These are phyloP conservation scores for Trichophyton rubrum DNA, from an alignment of 2,329 filamentous ascomycete species.

Conservation along the genomic window DNA sequence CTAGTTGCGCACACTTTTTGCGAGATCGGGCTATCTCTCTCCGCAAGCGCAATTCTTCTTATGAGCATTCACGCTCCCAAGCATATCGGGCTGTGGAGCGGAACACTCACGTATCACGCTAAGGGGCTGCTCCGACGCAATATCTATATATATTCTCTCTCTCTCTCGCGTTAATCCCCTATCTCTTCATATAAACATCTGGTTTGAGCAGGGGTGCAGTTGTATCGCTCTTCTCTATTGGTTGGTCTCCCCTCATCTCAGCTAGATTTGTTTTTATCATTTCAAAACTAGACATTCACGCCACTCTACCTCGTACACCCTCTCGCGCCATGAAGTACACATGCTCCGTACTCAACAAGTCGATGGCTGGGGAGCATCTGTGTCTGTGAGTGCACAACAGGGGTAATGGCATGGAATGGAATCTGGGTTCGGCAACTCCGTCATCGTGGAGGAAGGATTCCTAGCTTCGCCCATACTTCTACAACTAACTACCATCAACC, in stretches of 20 bases:
- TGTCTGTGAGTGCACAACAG: background rate
- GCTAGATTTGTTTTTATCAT: background rate
- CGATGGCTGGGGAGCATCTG: background rate
- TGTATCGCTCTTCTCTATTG: background rate
- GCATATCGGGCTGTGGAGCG: background rate
- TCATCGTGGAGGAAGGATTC: no score
- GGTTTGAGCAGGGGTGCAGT: background rate
- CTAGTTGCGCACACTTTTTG: background rate
- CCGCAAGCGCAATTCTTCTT: background rate
- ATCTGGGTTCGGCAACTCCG: background rate
- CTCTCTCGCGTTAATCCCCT: background rate
- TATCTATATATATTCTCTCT: background rate
- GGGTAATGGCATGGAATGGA: background rate
- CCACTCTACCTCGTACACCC: background rate
- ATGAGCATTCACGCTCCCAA: no score
- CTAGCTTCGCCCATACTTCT: no score
- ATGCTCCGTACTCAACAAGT: background rate
- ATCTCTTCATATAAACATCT: background rate
- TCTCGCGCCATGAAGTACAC: no score
- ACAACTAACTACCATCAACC: no score
- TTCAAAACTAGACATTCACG: background rate
- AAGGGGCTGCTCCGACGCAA: background rate
- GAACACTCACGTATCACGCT: background rate
- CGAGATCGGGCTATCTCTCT: background rate
- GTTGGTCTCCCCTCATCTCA: background rate